These are phyloP conservation scores for Calonectria pseudoturangicola DNA, from an alignment of 2,329 filamentous ascomycete genomes.

Conservation along the genomic window DNA sequence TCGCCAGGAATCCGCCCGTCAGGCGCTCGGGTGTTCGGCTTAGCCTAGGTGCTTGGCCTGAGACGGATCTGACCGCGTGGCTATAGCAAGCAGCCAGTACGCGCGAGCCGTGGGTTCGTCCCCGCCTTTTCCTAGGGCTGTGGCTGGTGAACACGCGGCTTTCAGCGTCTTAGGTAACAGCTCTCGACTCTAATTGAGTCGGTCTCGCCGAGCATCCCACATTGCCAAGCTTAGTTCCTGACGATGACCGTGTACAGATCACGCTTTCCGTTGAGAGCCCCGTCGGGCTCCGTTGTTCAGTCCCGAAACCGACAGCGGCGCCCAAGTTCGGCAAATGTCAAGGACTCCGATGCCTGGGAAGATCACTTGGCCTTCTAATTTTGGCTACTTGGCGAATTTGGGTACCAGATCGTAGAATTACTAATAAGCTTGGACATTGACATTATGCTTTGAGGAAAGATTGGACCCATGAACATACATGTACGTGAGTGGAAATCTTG, in stretches of 20 bases:
- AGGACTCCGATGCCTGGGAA: neutral
- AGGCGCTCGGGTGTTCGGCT: slow-evolving; percentile 33
- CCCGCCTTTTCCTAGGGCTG: slow-evolving; percentile 12
- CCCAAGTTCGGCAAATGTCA: neutral
- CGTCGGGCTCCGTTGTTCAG: neutral
- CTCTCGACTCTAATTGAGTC: neutral
- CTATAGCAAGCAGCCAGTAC: slow-evolving; percentile 3
- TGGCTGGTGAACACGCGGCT: slow-evolving; percentile 24
- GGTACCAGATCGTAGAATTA: slow-evolving; percentile 1
- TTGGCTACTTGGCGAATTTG: neutral
- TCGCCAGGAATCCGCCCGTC: slow-evolving; percentile 6
- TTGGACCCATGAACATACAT: too few relatives aligned
- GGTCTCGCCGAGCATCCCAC: slow-evolving; percentile 21
- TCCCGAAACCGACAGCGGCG: neutral
- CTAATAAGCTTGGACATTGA: neutral
- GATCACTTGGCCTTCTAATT: neutral
- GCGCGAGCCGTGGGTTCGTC: slow-evolving; percentile 17
- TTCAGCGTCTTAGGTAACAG: neutral
- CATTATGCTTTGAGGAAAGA: neutral
- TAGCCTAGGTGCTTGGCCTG: slow-evolving; percentile 16
- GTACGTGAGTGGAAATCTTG: too few relatives aligned
- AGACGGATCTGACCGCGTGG: slow-evolving; percentile 7
- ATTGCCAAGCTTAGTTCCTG: slow-evolving; percentile 17
- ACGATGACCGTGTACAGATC: neutral
- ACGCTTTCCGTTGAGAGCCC: slow-evolving; percentile 5